Evolutionary conservation across 108 stramenopile genomes (phyloP).

Genomic region (Skeletonema costatum): DNA sequence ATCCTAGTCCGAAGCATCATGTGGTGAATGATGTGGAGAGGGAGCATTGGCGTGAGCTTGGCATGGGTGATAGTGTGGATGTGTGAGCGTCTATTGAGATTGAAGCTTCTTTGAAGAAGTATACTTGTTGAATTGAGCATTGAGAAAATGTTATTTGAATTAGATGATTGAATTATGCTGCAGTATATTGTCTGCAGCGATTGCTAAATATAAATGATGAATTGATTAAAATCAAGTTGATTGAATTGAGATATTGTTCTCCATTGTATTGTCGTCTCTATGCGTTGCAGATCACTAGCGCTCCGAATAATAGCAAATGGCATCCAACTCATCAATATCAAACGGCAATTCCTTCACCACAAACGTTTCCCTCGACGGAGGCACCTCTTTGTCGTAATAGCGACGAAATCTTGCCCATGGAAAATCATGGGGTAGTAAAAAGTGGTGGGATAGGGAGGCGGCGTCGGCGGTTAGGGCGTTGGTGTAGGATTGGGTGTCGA

Average conservation of each 20-base stretch:
- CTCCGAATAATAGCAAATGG: not conserved
- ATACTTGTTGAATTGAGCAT: not conserved
- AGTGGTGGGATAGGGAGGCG: not conserved
- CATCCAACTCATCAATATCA: not conserved
- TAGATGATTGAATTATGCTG: not conserved
- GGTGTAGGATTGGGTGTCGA: not conserved
- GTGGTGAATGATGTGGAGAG: constrained; percentile 28
- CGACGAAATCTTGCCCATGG: not conserved
- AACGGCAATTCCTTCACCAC: not conserved
- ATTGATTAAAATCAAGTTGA: not conserved
- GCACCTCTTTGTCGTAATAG: not conserved
- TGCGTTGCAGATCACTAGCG: not conserved
- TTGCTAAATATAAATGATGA: not conserved
- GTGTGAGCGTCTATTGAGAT: not conserved
- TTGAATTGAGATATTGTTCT: not conserved
- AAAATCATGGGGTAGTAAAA: not conserved
- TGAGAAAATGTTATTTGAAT: constrained; percentile 2
- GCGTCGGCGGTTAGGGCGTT: not conserved
- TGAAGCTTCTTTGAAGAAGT: not conserved
- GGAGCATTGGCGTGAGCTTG: constrained; percentile 4
- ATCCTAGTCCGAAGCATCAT: constrained; percentile 10
- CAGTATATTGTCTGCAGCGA: not conserved
- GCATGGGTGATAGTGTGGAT: not conserved
- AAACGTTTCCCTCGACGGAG: not conserved
- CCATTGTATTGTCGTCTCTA: not conserved